Base-by-base conservation (phyloP, 1,284 basidiomycete species). In the Xerocomus amazonicus region DNA sequence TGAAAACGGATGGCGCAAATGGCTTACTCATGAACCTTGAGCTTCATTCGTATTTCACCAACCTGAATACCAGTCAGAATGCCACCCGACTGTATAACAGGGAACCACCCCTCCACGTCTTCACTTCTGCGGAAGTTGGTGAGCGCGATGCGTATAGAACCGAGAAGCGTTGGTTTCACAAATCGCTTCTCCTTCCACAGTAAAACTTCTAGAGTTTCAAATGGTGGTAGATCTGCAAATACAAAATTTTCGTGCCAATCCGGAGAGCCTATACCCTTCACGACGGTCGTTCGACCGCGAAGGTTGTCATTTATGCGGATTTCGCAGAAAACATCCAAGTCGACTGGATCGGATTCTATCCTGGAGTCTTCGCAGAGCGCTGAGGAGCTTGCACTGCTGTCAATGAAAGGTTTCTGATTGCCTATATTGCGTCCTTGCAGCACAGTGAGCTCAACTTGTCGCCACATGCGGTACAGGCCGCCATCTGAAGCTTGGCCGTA, bases 381-480 rank as follows among this genome's bases (percentile, higher is more conserved):
- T 42, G 52, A 56, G 50, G 57, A 47, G 52, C 48, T 54, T 58
- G 63, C 45, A 50, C 54, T 66, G 7, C 47, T 26, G 10, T 64
- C 58, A 16, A 54, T 62, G 32, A 68, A 61, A 10, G 67, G 61
- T 48, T 67, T 75, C 40, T 70, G 65, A 55, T 69, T 73, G 39
- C 83, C 85, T 36, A 90, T 71, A 59, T 82, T 82, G 42, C 87
- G 81, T 26, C 79, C 87, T 68, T 87, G 83, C 32, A 83, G 73
- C 45, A 89, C 73, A 26, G 76, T 77, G 13, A 90, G 71, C 55
- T 88, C 81, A 31, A 90, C 77, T 62, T 89, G 85, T 47, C 89
- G 76, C 87, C 88, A 91, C 79, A 91, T 87, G 47, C 88, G 81
- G 63, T 90, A 91, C 16, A 84, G 77, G 6, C 87, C 87, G 36